Percentiles rank a stretch among this genome's conserved stretches.
phyloP scores from a whole-genome alignment of 1,139 yeast genomes.

The Eremothecium gossypii region DNA sequence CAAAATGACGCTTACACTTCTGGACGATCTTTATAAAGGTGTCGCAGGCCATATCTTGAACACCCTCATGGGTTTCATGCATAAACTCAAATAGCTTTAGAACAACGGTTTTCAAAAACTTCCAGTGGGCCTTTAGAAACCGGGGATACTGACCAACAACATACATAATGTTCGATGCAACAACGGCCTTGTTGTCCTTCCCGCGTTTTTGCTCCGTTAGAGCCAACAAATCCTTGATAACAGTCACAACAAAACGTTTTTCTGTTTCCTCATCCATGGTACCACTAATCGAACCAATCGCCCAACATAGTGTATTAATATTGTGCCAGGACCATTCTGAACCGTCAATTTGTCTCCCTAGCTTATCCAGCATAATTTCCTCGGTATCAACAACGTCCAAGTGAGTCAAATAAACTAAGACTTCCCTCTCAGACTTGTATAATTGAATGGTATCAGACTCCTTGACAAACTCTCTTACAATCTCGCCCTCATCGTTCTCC shows the following conservation, averaged over 20 bases:
- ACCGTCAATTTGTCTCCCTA: constrained; percentile 89
- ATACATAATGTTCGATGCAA: constrained; percentile 97
- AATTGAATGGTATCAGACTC: constrained; percentile 95
- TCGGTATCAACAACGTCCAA: constrained; percentile 92
- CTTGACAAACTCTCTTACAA: constrained; percentile 92
- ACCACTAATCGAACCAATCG: constrained; percentile 97
- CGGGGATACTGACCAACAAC: constrained; percentile 99
- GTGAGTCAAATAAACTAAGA: constrained; percentile 88
- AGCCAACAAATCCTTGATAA: constrained; percentile 81
- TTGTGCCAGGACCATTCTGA: constrained; percentile 99
- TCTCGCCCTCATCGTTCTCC: constrained; percentile 98
- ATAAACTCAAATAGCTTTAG: constrained; percentile 92
- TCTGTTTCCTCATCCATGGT: constrained; percentile 98
- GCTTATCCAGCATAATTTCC: constrained; percentile 82
- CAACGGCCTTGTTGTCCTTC: constrained; percentile 96
- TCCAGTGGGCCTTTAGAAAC: constrained; percentile 96
- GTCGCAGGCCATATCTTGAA: constrained; percentile 99
- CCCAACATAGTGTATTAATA: constrained; percentile 97
- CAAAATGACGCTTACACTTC: constrained; percentile 93
- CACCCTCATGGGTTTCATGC: constrained; percentile 99
- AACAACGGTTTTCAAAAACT: constrained; percentile 89
- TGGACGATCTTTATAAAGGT: constrained; percentile 91
- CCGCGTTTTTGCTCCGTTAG: constrained; percentile 95
- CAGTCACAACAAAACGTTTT: constrained; percentile 83
- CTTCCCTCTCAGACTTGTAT: constrained; percentile 93